These are phyloP conservation scores for Talaromyces trachyspermus DNA, from an alignment of 495 filamentous ascomycete genomes.

Conservation along the genomic window DNA sequence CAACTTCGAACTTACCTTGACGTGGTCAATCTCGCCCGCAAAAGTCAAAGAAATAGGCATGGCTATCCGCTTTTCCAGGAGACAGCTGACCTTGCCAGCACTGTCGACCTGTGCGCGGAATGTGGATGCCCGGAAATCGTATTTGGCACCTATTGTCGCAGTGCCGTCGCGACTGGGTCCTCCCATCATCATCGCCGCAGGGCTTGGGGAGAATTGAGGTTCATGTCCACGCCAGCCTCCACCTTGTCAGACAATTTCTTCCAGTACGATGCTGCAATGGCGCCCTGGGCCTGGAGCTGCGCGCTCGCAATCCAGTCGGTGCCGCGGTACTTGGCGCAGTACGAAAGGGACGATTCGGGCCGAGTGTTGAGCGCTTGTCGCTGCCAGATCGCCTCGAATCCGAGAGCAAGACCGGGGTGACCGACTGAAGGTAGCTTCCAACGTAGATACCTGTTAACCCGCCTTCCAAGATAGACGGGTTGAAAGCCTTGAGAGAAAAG, in stretches of 20 bases:
- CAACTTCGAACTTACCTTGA: slow-evolving; percentile 59
- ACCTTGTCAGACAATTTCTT: slow-evolving; percentile 87
- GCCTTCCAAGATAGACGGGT: slow-evolving; percentile 87
- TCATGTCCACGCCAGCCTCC: slow-evolving; percentile 91
- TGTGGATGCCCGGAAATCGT: slow-evolving; percentile 90
- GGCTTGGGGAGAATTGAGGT: slow-evolving; percentile 63
- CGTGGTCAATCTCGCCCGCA: slow-evolving; percentile 94
- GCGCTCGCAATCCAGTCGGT: slow-evolving; percentile 85
- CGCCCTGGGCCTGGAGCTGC: slow-evolving; percentile 77
- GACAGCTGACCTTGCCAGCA: slow-evolving; percentile 81
- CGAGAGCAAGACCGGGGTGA: slow-evolving; percentile 82
- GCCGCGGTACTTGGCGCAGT: slow-evolving; percentile 82
- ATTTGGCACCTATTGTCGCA: slow-evolving; percentile 90
- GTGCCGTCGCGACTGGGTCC: slow-evolving; percentile 72
- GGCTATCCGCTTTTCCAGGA: slow-evolving; percentile 92
- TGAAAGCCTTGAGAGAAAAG: slow-evolving; percentile 81
- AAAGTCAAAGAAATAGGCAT: slow-evolving; percentile 87
- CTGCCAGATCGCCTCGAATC: slow-evolving; percentile 91
- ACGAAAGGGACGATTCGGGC: slow-evolving; percentile 79
- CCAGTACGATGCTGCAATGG: slow-evolving; percentile 91
- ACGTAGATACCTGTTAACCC: slow-evolving; percentile 91
- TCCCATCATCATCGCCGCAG: slow-evolving; percentile 60
- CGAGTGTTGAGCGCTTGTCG: slow-evolving; percentile 66
- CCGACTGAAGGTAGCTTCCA: slow-evolving; percentile 86
- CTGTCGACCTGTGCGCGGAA: slow-evolving; percentile 96